Conservation (phyloP, 2,329 filamentous ascomycete species). For the Ophiostoma sp. region DNA sequence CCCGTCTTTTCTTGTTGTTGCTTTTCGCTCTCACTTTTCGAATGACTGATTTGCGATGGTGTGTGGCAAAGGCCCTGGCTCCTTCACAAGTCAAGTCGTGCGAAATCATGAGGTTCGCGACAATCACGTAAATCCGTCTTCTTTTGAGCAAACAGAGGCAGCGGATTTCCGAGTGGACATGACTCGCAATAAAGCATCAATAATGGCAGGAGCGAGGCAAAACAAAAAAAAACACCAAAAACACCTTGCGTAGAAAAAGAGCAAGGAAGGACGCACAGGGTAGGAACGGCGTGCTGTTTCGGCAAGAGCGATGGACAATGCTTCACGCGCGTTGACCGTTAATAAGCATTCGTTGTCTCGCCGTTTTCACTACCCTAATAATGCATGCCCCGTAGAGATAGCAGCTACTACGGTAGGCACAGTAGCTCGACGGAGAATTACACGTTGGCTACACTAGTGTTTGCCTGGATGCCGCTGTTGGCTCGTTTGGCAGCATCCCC, state of each 20-base stretch:
- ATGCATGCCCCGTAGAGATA: background rate
- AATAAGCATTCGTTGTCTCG: background rate
- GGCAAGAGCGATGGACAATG: slow-evolving; percentile 12
- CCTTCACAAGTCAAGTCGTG: no score
- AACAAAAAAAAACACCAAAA: background rate
- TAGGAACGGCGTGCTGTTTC: background rate
- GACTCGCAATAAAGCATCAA: no score
- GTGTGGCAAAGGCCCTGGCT: no score
- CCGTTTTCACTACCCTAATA: background rate
- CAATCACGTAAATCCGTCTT: no score
- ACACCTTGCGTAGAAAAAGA: background rate
- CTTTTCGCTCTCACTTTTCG: background rate
- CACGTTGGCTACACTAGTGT: background rate
- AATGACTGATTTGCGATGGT: background rate
- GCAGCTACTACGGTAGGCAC: background rate
- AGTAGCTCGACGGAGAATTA: background rate
- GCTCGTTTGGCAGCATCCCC: background rate
- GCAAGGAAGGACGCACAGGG: background rate
- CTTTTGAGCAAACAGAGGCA: no score
- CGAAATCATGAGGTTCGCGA: no score
- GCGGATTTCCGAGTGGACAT: no score
- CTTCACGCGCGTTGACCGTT: background rate
- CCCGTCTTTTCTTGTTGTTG: background rate
- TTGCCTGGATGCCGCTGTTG: background rate
- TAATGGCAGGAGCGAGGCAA: background rate